Percentiles rank a stretch among this genome's conserved stretches.
phyloP scores from a whole-genome alignment of 139 green algal genomes.

The Closterium sp. region DNA sequence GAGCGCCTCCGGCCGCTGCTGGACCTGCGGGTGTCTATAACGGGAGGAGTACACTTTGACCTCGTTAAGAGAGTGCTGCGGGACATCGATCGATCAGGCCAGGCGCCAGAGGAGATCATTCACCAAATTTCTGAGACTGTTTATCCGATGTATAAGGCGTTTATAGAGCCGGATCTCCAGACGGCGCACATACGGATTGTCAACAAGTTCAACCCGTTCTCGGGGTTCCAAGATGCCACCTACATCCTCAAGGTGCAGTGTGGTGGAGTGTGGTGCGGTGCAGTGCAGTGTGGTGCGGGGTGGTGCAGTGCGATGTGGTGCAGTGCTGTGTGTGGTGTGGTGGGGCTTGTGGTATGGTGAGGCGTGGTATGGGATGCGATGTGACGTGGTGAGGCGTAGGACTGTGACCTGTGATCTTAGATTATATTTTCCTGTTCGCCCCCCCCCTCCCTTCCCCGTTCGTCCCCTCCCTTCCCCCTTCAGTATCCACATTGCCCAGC shows the following conservation, averaged over 20 bases:
- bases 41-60: constrained; percentile 93
- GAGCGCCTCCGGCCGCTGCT: constrained; percentile 71
- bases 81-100: constrained; percentile 87
- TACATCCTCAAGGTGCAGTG: constrained; percentile 96
- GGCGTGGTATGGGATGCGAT: too few species aligned
- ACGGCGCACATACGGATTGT: constrained; percentile 86
- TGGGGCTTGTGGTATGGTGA: too few species aligned
- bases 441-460: too few species aligned
- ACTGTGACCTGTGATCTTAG: too few species aligned
- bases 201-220: constrained; percentile 98
- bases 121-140: constrained; percentile 81
- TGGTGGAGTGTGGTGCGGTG: too few species aligned
- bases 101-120: constrained; percentile 87
- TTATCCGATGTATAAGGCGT: constrained; percentile 97
- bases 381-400: too few species aligned
- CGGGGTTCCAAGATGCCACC: constrained; percentile 88
- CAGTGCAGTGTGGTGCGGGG: too few species aligned
- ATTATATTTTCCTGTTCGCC: too few species aligned
- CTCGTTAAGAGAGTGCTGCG: constrained; percentile 95
- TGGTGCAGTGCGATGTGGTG: too few species aligned
- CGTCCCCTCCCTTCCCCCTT: too few species aligned
- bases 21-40: constrained; percentile 86
- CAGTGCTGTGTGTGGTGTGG: too few species aligned
- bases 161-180: constrained; percentile 95
- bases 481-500: too few species aligned